A percentile compares a stretch with the other conserved stretches of the same genome.
phyloP scores from a whole-genome alignment of 257 asterid species.

The Solanum arcanum region DNA sequence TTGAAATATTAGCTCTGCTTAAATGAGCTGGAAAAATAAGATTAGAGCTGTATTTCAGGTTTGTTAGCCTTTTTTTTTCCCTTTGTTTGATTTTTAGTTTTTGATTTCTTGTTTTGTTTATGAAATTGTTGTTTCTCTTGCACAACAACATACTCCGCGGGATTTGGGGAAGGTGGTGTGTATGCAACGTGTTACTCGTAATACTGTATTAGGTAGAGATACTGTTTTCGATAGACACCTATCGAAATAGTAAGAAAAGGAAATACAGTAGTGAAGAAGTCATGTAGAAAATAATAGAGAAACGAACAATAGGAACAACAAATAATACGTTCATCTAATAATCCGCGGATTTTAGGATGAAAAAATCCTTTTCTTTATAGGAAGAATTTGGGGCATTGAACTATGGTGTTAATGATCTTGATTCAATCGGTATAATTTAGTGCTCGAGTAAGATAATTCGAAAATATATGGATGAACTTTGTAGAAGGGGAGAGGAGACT shows the following conservation, averaged over 20 bases:
- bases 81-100: background rate
- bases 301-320: background rate
- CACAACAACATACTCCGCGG: background rate
- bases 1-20: background rate
- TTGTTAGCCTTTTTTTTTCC: background rate
- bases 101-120: background rate
- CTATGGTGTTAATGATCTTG: background rate
- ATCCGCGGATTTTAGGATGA: background rate
- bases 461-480: background rate
- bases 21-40: conserved; percentile 44
- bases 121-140: background rate
- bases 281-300: background rate
- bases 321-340: too few relatives aligned
- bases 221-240: background rate
- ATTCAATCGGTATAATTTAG: too few relatives aligned
- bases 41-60: conserved; percentile 55
- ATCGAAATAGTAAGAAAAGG: background rate
- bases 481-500: background rate
- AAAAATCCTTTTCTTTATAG: background rate
- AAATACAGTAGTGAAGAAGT: background rate
- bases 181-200: background rate
- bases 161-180: background rate
- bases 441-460: too few relatives aligned
- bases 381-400: background rate
- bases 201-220: background rate